These are phyloP conservation scores for Ophiostoma quercus DNA, from an alignment of 2,329 filamentous ascomycete species.

Conservation along the genomic window DNA sequence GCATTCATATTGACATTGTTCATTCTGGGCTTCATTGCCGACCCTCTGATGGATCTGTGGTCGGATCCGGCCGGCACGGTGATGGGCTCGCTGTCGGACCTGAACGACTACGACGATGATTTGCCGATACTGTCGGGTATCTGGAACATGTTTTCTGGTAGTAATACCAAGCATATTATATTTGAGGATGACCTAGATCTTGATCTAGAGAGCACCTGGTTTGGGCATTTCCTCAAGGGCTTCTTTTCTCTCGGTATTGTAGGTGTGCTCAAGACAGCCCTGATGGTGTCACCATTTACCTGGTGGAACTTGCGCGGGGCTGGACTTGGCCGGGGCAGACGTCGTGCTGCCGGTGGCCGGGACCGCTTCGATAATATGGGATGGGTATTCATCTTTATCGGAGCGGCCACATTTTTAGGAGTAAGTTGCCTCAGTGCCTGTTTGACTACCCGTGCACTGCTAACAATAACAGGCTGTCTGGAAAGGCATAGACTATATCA, in stretches of 20 bases:
- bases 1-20: slow-evolving; percentile 73
- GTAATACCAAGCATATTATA: slow-evolving; percentile 43
- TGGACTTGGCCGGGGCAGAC: slow-evolving; percentile 47
- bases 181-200: slow-evolving; percentile 25
- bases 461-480: slow-evolving; percentile 59
- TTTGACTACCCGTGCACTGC: slow-evolving; percentile 8
- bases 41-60: slow-evolving; percentile 87
- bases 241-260: slow-evolving; percentile 83
- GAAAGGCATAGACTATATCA: slow-evolving; percentile 72
- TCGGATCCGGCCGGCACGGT: slow-evolving; percentile 68
- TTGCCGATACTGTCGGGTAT: not conserved
- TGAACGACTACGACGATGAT: slow-evolving; percentile 37
- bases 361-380: slow-evolving; percentile 68
- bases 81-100: slow-evolving; percentile 45
- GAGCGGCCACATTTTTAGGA: slow-evolving; percentile 71
- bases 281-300: slow-evolving; percentile 68
- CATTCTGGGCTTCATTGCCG: slow-evolving; percentile 80
- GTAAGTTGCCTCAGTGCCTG: slow-evolving; percentile 45
- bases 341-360: slow-evolving; percentile 58
- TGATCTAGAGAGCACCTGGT: slow-evolving; percentile 49
- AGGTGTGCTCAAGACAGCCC: slow-evolving; percentile 74
- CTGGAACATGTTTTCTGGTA: not conserved
- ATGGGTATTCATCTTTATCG: slow-evolving; percentile 72
- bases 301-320: slow-evolving; percentile 68
- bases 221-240: slow-evolving; percentile 81